Evolutionary conservation across 257 asterid species (phyloP).

Genomic region (Fraxinus excelsior): DNA sequence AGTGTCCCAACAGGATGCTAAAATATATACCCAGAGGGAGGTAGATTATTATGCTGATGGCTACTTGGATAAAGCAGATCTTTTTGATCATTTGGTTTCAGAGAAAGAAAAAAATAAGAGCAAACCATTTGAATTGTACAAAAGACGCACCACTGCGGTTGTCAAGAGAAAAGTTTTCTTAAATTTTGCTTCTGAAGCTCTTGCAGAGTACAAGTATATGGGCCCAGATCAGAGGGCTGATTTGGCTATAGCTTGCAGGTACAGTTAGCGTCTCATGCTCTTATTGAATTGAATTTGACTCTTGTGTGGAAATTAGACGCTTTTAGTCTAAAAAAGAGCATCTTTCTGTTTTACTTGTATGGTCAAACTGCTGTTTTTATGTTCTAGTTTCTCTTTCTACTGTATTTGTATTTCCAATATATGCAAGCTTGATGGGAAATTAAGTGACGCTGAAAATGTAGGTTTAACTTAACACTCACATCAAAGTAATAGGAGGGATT

Average conservation of each 20-base stretch:
- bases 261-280: constrained; percentile 22
- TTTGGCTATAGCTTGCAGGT: constrained; percentile 93
- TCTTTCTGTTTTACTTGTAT: background rate
- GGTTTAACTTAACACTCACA: background rate
- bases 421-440: background rate
- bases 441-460: background rate
- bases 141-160: constrained; percentile 81
- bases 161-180: constrained; percentile 70
- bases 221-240: constrained; percentile 98
- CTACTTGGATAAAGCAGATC: constrained; percentile 39
- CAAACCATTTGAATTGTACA: constrained; percentile 84
- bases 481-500: background rate
- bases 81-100: constrained; percentile 23
- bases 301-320: background rate
- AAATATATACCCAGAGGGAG: constrained; percentile 51
- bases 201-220: constrained; percentile 87
- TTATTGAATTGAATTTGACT: constrained; percentile 9
- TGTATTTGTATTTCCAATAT: background rate
- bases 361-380: constrained; percentile 15
- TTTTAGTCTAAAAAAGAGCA: background rate
- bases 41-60: constrained; percentile 29
- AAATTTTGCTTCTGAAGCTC: constrained; percentile 82
- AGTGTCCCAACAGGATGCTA: constrained; percentile 35
- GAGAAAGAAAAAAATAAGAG: constrained; percentile 44
- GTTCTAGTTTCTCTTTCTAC: background rate